These are phyloP conservation scores for Takashimella koratensis DNA, from an alignment of 1,284 basidiomycete genomes.

Conservation along the genomic window DNA sequence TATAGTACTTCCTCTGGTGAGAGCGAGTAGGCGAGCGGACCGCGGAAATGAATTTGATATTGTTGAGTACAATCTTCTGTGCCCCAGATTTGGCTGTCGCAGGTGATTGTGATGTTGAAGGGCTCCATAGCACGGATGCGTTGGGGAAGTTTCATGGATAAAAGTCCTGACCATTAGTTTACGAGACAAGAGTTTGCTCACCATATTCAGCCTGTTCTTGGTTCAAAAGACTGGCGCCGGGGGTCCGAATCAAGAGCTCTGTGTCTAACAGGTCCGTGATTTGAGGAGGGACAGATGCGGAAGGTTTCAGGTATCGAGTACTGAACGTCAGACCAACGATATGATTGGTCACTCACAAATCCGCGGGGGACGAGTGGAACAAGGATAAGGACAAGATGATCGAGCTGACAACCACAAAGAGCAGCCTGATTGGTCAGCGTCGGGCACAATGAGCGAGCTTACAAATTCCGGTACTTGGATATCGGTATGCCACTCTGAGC, in stretches of 20 bases:
- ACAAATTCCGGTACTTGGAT: not conserved
- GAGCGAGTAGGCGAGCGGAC: not conserved
- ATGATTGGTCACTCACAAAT: not conserved
- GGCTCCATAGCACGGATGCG: not conserved
- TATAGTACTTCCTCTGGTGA: not conserved
- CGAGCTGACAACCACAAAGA: not conserved
- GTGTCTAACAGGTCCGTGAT: not conserved
- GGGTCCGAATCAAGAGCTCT: not conserved
- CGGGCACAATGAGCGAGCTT: not conserved
- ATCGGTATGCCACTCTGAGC: not conserved
- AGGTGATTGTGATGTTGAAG: not conserved
- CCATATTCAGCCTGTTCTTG: not conserved
- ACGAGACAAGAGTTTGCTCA: not conserved
- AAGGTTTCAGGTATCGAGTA: not conserved
- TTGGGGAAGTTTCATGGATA: not conserved
- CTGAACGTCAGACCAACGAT: not conserved
- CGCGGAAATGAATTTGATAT: conserved; percentile 1
- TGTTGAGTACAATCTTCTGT: not conserved
- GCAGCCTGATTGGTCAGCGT: not conserved
- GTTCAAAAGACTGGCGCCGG: not conserved
- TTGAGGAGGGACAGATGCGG: no score
- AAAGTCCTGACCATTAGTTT: not conserved
- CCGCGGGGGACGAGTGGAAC: not conserved
- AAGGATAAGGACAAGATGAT: not conserved
- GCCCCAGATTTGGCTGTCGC: not conserved